These are phyloP conservation scores for Euphorbia tirucalli DNA, from an alignment of 345 rosid genomes.

Conservation along the genomic window DNA sequence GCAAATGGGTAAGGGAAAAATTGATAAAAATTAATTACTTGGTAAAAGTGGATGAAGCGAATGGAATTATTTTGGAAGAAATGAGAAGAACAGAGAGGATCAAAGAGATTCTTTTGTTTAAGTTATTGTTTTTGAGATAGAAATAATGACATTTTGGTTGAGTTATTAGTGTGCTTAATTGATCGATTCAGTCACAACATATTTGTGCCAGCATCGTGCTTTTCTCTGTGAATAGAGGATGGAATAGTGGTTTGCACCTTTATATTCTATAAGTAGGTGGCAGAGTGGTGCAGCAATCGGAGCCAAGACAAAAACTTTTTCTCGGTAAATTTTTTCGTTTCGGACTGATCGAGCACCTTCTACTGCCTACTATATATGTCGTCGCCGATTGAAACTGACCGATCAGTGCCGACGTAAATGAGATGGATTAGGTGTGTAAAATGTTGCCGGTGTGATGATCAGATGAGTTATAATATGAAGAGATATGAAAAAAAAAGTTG, in stretches of 20 bases:
- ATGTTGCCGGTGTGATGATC: too few species aligned
- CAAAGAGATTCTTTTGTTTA: not conserved
- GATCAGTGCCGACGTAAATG: too few species aligned
- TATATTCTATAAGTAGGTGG: not conserved
- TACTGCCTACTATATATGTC: too few species aligned
- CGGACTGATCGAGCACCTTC: too few species aligned
- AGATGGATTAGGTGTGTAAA: too few species aligned
- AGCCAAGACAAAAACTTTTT: not conserved
- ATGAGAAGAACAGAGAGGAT: slow-evolving; percentile 34
- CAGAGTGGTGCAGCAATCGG: not conserved
- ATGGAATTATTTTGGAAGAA: slow-evolving; percentile 43
- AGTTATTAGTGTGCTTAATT: not conserved
- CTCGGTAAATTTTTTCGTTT: too few species aligned
- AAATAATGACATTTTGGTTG: not conserved
- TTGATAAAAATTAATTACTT: too few species aligned
- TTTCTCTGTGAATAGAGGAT: not conserved
- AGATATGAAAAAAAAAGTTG: too few species aligned
- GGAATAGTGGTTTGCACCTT: too few species aligned
- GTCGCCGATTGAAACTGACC: too few species aligned
- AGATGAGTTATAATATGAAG: too few species aligned
- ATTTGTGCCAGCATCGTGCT: not conserved
- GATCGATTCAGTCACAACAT: too few species aligned
- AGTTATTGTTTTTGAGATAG: not conserved
- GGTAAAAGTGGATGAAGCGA: slow-evolving; percentile 71
- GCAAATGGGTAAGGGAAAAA: not conserved